phyloP scores from a whole-genome alignment of 176 grass and related monocot species.

The Cenchrus purpureus region DNA sequence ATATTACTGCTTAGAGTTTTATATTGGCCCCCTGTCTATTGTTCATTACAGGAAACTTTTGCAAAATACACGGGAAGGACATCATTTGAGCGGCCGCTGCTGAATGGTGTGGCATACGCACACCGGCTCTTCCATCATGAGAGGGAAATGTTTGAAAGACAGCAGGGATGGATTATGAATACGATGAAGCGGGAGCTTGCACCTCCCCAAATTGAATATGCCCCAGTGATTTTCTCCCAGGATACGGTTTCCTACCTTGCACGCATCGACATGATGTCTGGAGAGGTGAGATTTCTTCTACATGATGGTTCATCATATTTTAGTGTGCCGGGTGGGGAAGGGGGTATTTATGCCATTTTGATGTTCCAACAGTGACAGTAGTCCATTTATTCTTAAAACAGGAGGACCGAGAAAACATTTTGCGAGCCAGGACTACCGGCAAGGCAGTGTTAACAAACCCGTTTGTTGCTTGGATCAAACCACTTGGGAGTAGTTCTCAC shows the following conservation, averaged over 20 bases:
- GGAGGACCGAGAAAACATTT: slow-evolving; percentile 93
- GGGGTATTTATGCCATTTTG: background rate
- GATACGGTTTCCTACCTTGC: slow-evolving; percentile 86
- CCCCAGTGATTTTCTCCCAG: slow-evolving; percentile 91
- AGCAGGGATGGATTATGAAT: slow-evolving; percentile 91
- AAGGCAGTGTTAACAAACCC: slow-evolving; percentile 94
- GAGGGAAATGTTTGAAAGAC: slow-evolving; percentile 77
- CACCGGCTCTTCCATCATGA: slow-evolving; percentile 71
- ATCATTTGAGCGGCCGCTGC: slow-evolving; percentile 78
- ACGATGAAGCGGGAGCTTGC: slow-evolving; percentile 66
- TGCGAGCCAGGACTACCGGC: slow-evolving; percentile 81
- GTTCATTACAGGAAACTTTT: slow-evolving; percentile 71
- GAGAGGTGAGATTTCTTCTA: slow-evolving; percentile 56
- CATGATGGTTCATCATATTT: slow-evolving; percentile 1
- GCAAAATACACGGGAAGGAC: slow-evolving; percentile 80
- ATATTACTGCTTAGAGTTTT: background rate
- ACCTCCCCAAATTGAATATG: slow-evolving; percentile 77
- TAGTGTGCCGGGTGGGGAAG: background rate
- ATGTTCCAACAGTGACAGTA: slow-evolving; percentile 16
- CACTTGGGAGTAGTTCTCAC: slow-evolving; percentile 96
- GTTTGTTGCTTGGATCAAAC: slow-evolving; percentile 88
- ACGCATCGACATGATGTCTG: slow-evolving; percentile 95
- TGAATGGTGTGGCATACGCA: slow-evolving; percentile 93
- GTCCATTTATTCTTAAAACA: slow-evolving; percentile 33
- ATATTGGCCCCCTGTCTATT: slow-evolving; percentile 2